phyloP scores from a whole-genome alignment of 441 rosid genomes.

The Populus hybrid region DNA sequence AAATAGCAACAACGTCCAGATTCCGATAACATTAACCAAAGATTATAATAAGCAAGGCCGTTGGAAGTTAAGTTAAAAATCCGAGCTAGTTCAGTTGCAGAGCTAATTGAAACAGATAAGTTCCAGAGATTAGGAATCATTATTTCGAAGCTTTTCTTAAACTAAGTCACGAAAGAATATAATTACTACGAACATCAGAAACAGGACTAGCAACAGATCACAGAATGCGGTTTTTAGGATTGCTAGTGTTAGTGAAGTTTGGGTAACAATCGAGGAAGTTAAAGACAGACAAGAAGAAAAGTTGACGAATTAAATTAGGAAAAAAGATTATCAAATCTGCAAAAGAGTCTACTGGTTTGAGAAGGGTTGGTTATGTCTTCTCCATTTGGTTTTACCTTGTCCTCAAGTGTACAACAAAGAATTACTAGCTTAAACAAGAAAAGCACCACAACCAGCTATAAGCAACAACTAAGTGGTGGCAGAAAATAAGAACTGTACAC shows the following conservation, averaged over 20 bases:
- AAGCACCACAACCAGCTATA: slow-evolving; percentile 10
- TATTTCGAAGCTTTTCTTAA: not conserved
- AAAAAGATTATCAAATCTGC: not conserved
- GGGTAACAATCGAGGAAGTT: too few relatives aligned
- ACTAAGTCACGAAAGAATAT: not conserved
- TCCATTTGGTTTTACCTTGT: not conserved
- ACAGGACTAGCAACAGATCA: not conserved
- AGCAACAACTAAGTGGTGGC: slow-evolving; percentile 1
- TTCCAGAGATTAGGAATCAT: not conserved
- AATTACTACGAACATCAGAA: not conserved
- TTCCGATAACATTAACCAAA: not conserved
- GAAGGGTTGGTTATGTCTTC: not conserved
- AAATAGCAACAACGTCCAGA: not conserved
- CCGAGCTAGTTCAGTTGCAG: not conserved
- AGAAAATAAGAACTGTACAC: slow-evolving; percentile 28
- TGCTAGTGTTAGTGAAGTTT: too few relatives aligned
- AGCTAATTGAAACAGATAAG: not conserved
- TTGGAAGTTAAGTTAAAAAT: too few relatives aligned
- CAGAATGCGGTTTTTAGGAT: too few relatives aligned
- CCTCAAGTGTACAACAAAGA: not conserved
- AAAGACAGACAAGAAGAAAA: not conserved
- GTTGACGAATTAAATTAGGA: too few relatives aligned
- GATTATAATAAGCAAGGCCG: too few relatives aligned
- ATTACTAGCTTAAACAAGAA: not conserved
- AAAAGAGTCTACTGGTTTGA: not conserved